Evolutionary conservation across 2,329 filamentous ascomycete genomes (phyloP).

Genomic region (Chaetomium olivaceum): DNA sequence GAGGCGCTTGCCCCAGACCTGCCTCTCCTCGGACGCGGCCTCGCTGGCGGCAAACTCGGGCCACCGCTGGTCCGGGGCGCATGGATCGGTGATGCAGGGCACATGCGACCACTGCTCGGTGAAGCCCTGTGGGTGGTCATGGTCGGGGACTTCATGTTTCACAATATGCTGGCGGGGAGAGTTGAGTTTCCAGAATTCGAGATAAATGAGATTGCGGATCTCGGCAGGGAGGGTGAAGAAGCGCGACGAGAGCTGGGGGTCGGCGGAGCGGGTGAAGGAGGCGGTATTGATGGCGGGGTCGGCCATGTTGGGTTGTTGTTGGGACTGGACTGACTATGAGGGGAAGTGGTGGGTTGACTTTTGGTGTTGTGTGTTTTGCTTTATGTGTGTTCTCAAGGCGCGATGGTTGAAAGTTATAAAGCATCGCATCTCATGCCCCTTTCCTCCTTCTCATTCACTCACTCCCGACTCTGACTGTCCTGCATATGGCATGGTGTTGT

Average conservation of each 20-base stretch:
- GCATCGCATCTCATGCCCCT: neutral
- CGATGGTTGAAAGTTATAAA: neutral
- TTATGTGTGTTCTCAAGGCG: neutral
- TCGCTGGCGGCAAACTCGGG: constrained; percentile 6
- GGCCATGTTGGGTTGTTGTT: constrained; percentile 12
- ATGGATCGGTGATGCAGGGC: constrained; percentile 27
- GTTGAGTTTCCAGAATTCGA: constrained; percentile 33
- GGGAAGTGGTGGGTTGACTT: neutral
- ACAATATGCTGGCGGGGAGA: constrained; percentile 32
- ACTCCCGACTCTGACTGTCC: neutral
- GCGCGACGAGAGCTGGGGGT: constrained; percentile 46
- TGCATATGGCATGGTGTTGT: neutral
- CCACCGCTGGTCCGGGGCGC: constrained; percentile 18
- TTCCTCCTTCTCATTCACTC: neutral
- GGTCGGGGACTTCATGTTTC: too few relatives aligned
- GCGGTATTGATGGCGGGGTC: constrained; percentile 21
- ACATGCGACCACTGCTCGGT: constrained; percentile 21
- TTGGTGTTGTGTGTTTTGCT: neutral
- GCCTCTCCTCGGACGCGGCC: constrained; percentile 4
- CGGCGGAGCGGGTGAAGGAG: constrained; percentile 40
- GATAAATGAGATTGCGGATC: constrained; percentile 38
- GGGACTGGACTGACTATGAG: neutral
- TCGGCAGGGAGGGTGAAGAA: constrained; percentile 36
- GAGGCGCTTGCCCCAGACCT: constrained; percentile 25
- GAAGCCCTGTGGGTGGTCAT: neutral